Base-by-base conservation (phyloP, 2,329 filamentous ascomycete species). In the Sarocladium kiliense region DNA sequence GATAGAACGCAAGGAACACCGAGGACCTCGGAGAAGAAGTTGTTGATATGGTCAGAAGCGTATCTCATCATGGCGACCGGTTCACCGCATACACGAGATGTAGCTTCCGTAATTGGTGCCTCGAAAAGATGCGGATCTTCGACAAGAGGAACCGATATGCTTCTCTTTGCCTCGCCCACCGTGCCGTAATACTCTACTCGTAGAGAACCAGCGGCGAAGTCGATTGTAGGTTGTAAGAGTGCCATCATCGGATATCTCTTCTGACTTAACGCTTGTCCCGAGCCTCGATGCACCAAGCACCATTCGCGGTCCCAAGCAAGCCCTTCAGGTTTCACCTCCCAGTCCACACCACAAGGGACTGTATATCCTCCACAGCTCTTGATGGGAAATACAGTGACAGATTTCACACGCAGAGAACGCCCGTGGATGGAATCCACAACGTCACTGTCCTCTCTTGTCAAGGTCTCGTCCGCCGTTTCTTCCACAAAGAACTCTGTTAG, bases 231-330 rank as follows among this genome's bases (percentile, higher is more conserved):
- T 53, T 81, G 80, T 53, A 99, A 78, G 3, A 97, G 79, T 12
- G 90, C 88, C 93, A 99, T 97, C 32, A 78, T 83, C 2, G 92
- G 89, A 65, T 94, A 87, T 60, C 86, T 80, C 72, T 97, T 99
- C 70, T 97, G 93, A 66, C 84, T 96, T 54, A 99, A 75, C 5
- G 88, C 91, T 62, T 86, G 85, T 0, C 90, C 88, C 1, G 92
- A 95, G 42, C 90, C 91, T 65, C 86, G 82, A 66, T 97, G 92
- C 14, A 99, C 78, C 19, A 99, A 75, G 71, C 93, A 97, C 93
- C 94, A 99, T 74, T 97, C 93, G 58, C 94, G 81, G 68, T 99
- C 94, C 91, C 93, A 97, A 9, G 86, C 88, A 2, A 99, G 76
- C 0, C 94, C 94, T 72, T 97, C 91, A 7, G 81, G 77, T 55